Conservation (phyloP, 306 rosid species). For the Ziziphus jujuba region DNA sequence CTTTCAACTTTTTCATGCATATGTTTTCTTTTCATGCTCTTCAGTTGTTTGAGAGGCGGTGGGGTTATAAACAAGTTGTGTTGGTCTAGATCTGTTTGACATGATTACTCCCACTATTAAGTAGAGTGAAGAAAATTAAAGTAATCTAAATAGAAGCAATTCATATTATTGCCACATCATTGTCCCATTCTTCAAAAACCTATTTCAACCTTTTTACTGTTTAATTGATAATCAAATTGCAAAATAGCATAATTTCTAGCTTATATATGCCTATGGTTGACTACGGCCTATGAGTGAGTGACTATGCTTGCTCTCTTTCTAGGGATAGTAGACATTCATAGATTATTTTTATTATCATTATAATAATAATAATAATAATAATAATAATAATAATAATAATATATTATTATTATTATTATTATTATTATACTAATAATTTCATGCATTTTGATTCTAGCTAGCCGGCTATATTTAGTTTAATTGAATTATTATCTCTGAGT, state of each 20-base stretch:
- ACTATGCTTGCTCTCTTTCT: not conserved
- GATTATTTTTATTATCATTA: too few relatives aligned
- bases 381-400: too few relatives aligned
- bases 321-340: too few relatives aligned
- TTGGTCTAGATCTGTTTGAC: conserved; percentile 30
- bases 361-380: too few relatives aligned
- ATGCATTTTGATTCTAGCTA: too few relatives aligned
- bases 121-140: conserved; percentile 34
- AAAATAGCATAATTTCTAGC: not conserved
- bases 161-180: conserved; percentile 56
- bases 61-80: conserved; percentile 30
- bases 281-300: not conserved
- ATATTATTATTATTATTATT: too few relatives aligned
- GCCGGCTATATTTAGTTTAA: too few relatives aligned
- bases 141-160: not conserved
- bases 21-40: not conserved
- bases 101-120: conserved; percentile 55
- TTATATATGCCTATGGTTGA: not conserved
- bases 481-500: too few relatives aligned
- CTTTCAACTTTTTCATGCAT: not conserved
- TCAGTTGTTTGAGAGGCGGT: conserved; percentile 7
- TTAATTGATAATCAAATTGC: not conserved
- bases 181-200: conserved; percentile 8
- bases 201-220: not conserved
- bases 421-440: too few relatives aligned